phyloP scores from a whole-genome alignment of 352 stramenopile genomes.

The Pythium utonaiense region DNA sequence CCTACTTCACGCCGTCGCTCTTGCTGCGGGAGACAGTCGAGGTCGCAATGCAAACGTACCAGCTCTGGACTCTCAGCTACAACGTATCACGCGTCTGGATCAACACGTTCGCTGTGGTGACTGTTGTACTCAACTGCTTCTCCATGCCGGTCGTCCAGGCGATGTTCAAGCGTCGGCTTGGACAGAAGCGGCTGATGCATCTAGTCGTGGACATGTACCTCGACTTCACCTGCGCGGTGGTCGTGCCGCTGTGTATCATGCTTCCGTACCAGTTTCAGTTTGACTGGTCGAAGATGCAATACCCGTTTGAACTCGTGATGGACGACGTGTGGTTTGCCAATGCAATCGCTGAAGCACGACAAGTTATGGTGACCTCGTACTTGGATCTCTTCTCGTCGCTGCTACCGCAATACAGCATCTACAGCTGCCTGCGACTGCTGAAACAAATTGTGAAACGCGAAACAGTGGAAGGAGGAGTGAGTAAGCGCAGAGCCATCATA shows the following conservation, averaged over 20 bases:
- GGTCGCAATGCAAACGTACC: slow-evolving; percentile 25
- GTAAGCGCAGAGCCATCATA: not conserved
- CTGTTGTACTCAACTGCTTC: slow-evolving; percentile 20
- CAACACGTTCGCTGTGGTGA: slow-evolving; percentile 18
- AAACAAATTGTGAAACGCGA: not conserved
- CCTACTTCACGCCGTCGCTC: slow-evolving; percentile 7
- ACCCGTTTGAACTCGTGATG: not conserved
- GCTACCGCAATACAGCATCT: slow-evolving; percentile 8
- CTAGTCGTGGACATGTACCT: slow-evolving; percentile 12
- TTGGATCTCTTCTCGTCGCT: slow-evolving; percentile 10
- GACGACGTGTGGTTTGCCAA: slow-evolving; percentile 17
- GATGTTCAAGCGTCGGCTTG: slow-evolving; percentile 3
- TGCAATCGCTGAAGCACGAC: slow-evolving; percentile 6
- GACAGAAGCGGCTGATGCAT: too few species aligned
- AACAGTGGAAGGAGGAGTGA: too few species aligned
- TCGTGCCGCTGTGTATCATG: slow-evolving; percentile 23
- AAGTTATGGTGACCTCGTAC: slow-evolving; percentile 19
- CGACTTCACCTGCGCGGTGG: slow-evolving; percentile 21
- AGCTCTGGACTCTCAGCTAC: slow-evolving; percentile 19
- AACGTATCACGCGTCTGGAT: slow-evolving; percentile 19
- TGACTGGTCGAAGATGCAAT: slow-evolving; percentile 1
- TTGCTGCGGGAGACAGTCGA: slow-evolving; percentile 16
- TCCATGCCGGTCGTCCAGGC: slow-evolving; percentile 5
- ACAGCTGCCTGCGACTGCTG: not conserved
- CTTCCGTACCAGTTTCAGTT: slow-evolving; percentile 5